Conservation (phyloP, 345 rosid genomes). For the Brassica carinata region DNA sequence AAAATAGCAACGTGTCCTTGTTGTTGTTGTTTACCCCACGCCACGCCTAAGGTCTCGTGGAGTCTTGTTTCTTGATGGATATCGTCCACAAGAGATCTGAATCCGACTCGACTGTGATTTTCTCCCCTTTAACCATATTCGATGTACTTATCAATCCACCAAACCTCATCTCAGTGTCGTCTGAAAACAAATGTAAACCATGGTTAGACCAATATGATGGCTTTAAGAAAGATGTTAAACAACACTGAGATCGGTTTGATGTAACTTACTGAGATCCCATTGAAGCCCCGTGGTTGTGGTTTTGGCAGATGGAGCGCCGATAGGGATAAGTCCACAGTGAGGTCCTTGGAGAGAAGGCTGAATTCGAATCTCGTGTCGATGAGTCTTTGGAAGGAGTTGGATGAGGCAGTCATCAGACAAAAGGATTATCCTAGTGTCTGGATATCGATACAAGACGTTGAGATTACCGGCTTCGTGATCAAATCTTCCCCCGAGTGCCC, state of each 20-base stretch:
- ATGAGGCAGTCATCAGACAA: constrained; percentile 80
- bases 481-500: constrained; percentile 97
- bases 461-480: constrained; percentile 95
- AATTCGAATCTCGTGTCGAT: constrained; percentile 63
- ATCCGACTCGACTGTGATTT: constrained; percentile 68
- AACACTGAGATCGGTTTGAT: neutral
- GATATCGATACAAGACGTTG: constrained; percentile 68
- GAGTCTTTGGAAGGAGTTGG: constrained; percentile 72
- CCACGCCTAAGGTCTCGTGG: constrained; percentile 7
- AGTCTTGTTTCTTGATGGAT: constrained; percentile 53
- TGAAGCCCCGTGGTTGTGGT: constrained; percentile 85
- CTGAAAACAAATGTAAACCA: constrained; percentile 38
- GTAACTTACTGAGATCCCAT: constrained; percentile 85
- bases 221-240: neutral
- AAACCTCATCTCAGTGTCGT: constrained; percentile 70
- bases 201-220: neutral
- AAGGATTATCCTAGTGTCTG: constrained; percentile 57
- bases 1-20: neutral
- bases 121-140: constrained; percentile 63
- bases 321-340: constrained; percentile 87
- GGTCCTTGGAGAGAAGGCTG: constrained; percentile 73
- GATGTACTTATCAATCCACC: constrained; percentile 89
- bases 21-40: neutral
- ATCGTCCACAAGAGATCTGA: constrained; percentile 96
- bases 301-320: constrained; percentile 67